Evolutionary conservation across 2,329 filamentous ascomycete genomes (phyloP).

Genomic region (Cercospora zeae-maydis): DNA sequence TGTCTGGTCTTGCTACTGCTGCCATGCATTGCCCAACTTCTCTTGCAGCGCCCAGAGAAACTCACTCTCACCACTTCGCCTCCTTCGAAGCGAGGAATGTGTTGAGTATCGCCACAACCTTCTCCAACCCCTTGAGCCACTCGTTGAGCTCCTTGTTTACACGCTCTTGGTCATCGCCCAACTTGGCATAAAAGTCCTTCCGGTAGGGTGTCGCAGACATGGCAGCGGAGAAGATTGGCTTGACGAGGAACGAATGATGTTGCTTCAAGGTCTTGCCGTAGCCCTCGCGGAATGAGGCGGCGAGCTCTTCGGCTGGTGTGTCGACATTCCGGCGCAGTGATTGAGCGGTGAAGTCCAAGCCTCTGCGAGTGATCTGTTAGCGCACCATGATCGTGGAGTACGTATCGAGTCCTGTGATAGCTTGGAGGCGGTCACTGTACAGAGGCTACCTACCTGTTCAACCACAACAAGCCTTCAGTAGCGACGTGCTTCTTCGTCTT

Average conservation of each 20-base stretch:
- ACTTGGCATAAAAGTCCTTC: constrained; percentile 86
- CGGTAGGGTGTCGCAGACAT: constrained; percentile 93
- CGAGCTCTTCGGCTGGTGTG: constrained; percentile 69
- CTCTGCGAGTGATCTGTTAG: constrained; percentile 51
- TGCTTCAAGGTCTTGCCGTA: constrained; percentile 87
- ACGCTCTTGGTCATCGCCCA: constrained; percentile 64
- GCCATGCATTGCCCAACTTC: background rate
- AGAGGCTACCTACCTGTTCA: constrained; percentile 63
- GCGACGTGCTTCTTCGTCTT: constrained; percentile 85
- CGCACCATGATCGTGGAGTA: background rate
- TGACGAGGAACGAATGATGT: constrained; percentile 83
- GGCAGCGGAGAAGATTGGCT: constrained; percentile 87
- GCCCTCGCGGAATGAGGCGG: constrained; percentile 78
- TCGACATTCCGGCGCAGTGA: constrained; percentile 74
- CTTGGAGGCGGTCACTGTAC: background rate
- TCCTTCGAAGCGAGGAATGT: constrained; percentile 57
- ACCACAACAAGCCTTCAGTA: constrained; percentile 86
- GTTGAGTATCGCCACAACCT: constrained; percentile 72
- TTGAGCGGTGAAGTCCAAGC: constrained; percentile 88
- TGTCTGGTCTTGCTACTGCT: background rate
- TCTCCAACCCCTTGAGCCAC: constrained; percentile 76
- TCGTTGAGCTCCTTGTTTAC: constrained; percentile 61
- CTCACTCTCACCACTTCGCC: constrained; percentile 34
- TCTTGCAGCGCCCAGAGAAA: background rate
- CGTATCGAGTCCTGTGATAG: background rate